phyloP scores from a whole-genome alignment of 345 rosid genomes.

The Trapa incisa region DNA sequence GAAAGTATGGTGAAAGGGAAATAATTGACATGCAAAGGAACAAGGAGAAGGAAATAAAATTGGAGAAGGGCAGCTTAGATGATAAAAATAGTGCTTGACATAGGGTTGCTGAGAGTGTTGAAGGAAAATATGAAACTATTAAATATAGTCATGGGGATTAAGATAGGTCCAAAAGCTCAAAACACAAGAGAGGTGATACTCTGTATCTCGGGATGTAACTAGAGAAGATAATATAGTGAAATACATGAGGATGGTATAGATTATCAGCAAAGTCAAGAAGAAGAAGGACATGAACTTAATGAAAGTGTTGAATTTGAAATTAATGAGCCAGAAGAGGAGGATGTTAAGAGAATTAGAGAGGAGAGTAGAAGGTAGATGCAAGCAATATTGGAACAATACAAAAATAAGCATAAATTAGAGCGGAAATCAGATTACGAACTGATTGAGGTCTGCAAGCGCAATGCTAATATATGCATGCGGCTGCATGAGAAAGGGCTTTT shows the following conservation, averaged over 20 bases:
- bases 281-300: slow-evolving; percentile 52
- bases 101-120: too few species aligned
- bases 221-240: slow-evolving; percentile 18
- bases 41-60: slow-evolving; percentile 14
- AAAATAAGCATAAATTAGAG: too few species aligned
- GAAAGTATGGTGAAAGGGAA: slow-evolving; percentile 4
- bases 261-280: slow-evolving; percentile 31
- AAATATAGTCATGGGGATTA: slow-evolving; percentile 16
- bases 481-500: too few species aligned
- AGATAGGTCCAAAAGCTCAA: slow-evolving; percentile 21
- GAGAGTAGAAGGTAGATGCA: slow-evolving; percentile 79
- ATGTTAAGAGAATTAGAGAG: slow-evolving; percentile 65
- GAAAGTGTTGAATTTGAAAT: slow-evolving; percentile 39
- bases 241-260: slow-evolving; percentile 20
- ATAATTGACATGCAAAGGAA: slow-evolving; percentile 29
- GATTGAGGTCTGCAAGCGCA: too few species aligned
- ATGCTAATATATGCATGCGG: too few species aligned
- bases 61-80: not conserved
- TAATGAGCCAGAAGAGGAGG: slow-evolving; percentile 74
- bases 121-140: slow-evolving; percentile 9
- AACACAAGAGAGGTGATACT: slow-evolving; percentile 18
- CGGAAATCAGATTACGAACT: too few species aligned
- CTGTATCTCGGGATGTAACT: slow-evolving; percentile 16
- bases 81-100: too few species aligned
- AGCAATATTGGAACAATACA: slow-evolving; percentile 62